Base-by-base conservation (phyloP, 768 basidiomycete genomes). In the Cubamyces sp. region DNA sequence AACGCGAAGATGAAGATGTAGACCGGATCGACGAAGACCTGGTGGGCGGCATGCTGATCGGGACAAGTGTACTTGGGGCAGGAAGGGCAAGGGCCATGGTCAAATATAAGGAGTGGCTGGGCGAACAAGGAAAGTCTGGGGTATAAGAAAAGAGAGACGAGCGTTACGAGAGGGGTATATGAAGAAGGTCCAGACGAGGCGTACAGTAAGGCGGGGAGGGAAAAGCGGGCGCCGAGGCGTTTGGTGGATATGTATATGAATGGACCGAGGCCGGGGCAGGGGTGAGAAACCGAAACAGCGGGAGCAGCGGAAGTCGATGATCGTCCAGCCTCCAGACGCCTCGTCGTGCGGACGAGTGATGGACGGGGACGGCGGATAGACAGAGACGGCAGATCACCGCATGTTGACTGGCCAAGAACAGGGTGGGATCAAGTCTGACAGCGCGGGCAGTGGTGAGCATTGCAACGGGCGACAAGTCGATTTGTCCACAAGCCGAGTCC, bases 31-130 rank as follows among this genome's bases (percentile, higher is more conserved):
- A 51, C 34, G 57, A 23, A 12, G 57, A 52, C 30, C 57, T 59
- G 41, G 30, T 40, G 34, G 42, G 45, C 3, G 62, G 52, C 57
- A 54, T 59, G 34, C 34, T 34, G 41, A 41, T 39, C 37, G 8
- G 52, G 42, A 37, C 12, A 11, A 25, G 1, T 26, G 41, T 25
- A 39, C 16, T 41, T 16, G 56, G 41, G 34, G 62, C 23, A 11
- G 62, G 39, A 26, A 59, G 57, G 21, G 57, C 62, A 45, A 64
- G 62, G 45, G 62, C 52, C 57, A 59, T 64, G n/a, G 45, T 15
- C 15, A 23, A 30, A 49, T 49, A 48, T 52, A 64, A 58, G 23
- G 57, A 63, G 62, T 47, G 62, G 37, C 54, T 46, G 43, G 6
- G 19, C 11, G 43, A 26, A 40, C 14, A 3, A 26, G 18, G 28